Evolutionary conservation across 345 rosid species (phyloP).

Genomic region (Barbarea vulgaris): DNA sequence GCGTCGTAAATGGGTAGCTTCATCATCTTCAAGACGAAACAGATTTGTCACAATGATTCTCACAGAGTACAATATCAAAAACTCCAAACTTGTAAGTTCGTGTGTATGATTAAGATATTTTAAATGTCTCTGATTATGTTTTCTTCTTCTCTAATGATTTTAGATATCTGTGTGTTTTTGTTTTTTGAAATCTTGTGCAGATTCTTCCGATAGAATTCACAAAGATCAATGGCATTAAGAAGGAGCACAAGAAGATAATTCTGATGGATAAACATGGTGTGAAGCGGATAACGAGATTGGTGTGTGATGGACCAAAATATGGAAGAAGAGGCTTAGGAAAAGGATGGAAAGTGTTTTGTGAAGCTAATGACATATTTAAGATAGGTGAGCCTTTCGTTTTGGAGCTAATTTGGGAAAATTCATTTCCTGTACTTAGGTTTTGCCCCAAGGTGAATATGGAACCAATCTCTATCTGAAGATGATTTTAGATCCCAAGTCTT

Average conservation of each 20-base stretch:
- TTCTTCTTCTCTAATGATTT: background rate
- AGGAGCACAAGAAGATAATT: background rate
- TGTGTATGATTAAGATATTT: background rate
- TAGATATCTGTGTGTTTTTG: background rate
- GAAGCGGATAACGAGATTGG: background rate
- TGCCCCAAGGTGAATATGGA: constrained; percentile 10
- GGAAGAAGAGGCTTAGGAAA: constrained; percentile 32
- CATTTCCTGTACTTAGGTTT: constrained; percentile 23
- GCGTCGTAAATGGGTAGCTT: background rate
- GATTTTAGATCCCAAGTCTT: background rate
- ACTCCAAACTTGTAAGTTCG: constrained; percentile 28
- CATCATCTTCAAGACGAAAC: constrained; percentile 18
- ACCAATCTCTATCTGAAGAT: constrained; percentile 13
- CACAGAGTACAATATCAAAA: constrained; percentile 26
- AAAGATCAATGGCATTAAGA: background rate
- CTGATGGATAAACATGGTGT: constrained; percentile 26
- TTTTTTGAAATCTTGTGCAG: constrained; percentile 11
- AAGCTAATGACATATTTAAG: constrained; percentile 17
- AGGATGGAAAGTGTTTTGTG: constrained; percentile 29
- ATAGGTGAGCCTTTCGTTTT: constrained; percentile 9
- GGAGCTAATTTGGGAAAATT: constrained; percentile 29
- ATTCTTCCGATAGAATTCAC: constrained; percentile 3
- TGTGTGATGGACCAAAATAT: background rate
- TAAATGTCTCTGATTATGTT: background rate
- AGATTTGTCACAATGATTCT: constrained; percentile 14